phyloP scores from a whole-genome alignment of 2,329 filamentous ascomycete species.

The Neonectria punicea region DNA sequence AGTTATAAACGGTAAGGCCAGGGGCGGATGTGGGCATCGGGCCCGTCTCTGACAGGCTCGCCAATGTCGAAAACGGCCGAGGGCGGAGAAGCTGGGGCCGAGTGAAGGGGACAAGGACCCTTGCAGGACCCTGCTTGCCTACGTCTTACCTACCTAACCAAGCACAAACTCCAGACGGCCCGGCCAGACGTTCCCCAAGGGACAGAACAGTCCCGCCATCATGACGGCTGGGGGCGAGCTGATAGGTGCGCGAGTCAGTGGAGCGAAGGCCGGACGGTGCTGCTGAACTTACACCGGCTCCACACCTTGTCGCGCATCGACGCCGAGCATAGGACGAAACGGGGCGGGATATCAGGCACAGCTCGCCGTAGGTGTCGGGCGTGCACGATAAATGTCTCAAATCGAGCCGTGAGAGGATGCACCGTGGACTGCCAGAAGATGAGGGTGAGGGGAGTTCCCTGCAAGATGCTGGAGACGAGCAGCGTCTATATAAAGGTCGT shows the following conservation, averaged over 20 bases:
- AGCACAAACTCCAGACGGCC: background rate
- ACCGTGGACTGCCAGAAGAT: background rate
- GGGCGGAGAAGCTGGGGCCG: background rate
- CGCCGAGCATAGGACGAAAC: slow-evolving; percentile 1
- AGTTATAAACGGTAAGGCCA: slow-evolving; percentile 2
- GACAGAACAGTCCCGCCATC: background rate
- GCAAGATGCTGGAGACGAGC: background rate
- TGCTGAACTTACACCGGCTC: slow-evolving; percentile 6
- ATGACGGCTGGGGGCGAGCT: background rate
- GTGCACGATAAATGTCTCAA: slow-evolving; percentile 6
- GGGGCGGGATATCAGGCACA: slow-evolving; percentile 1
- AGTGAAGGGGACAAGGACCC: background rate
- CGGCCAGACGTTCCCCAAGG: background rate
- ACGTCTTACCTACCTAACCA: slow-evolving; percentile 1
- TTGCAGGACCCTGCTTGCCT: background rate
- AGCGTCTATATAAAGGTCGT: slow-evolving; percentile 1
- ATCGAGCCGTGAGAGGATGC: background rate
- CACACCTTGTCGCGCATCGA: slow-evolving; percentile 5
- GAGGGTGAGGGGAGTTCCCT: background rate
- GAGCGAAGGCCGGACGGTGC: background rate
- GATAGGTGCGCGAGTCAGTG: slow-evolving; percentile 3
- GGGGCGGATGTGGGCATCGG: background rate
- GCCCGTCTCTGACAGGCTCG: slow-evolving; percentile 5
- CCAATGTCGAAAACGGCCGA: background rate
- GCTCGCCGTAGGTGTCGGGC: background rate